phyloP scores from a whole-genome alignment of 306 rosid genomes.

The Oemleria cerasiformis region DNA sequence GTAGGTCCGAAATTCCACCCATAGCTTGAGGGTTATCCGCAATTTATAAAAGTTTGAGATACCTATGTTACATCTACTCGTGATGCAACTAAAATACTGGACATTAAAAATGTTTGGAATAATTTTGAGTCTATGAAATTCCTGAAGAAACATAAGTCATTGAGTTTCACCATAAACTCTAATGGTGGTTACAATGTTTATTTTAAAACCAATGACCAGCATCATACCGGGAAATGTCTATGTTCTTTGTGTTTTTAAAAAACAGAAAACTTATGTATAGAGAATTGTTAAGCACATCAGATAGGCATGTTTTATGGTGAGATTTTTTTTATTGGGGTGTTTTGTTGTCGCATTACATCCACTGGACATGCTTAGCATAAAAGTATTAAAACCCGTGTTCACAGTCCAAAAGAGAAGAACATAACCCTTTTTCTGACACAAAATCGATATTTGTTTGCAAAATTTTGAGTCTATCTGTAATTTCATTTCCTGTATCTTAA shows the following conservation, averaged over 20 bases:
- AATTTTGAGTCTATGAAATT: neutral
- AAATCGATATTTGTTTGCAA: constrained; percentile 5
- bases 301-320: neutral
- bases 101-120: neutral
- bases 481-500: constrained; percentile 8
- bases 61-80: neutral
- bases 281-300: neutral
- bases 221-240: neutral
- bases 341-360: neutral
- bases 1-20: neutral
- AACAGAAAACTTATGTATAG: neutral
- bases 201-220: neutral
- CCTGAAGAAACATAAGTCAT: neutral
- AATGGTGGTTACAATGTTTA: neutral
- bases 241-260: neutral
- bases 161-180: neutral
- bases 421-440: constrained; percentile 11
- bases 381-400: constrained; percentile 1
- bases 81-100: neutral
- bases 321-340: neutral
- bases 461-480: constrained; percentile 6
- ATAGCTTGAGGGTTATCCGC: neutral
- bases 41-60: neutral
- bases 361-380: neutral
- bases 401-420: neutral